Percentiles rank a stretch among this genome's conserved stretches.
phyloP scores from a whole-genome alignment of 169 alveolate genomes.

The Amoebophrya sp. region DNA sequence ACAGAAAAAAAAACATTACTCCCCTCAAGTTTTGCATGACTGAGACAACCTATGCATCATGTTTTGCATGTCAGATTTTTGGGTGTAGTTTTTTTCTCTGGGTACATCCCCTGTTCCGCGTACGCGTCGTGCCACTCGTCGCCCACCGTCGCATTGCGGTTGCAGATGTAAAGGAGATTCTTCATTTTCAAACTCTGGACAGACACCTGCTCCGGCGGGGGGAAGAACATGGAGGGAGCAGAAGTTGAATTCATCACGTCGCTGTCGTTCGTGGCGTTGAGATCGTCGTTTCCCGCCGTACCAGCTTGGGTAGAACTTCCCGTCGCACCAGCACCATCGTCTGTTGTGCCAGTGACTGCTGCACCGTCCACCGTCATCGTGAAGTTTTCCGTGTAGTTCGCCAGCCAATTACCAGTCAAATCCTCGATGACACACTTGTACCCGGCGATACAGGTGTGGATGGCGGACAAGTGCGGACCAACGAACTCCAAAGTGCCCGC shows the following conservation, averaged over 20 bases:
- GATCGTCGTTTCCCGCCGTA: not conserved
- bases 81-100: no score
- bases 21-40: no score
- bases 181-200: not conserved
- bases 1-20: no score
- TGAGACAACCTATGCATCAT: no score
- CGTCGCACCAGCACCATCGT: no score
- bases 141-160: not conserved
- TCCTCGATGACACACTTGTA: not conserved
- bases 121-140: not conserved
- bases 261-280: not conserved
- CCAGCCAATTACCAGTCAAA: not conserved
- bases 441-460: not conserved
- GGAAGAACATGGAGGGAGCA: not conserved
- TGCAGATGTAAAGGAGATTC: not conserved
- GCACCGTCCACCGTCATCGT: not conserved
- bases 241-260: no score
- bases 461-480: not conserved
- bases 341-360: no score
- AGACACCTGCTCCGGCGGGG: not conserved
- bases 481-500: not conserved
- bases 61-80: no score
- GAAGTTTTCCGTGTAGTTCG: not conserved
- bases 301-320: no score
- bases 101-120: no score